These are phyloP conservation scores for Silene coronaria DNA, from an alignment of 179 eudicot genomes.

Conservation along the genomic window DNA sequence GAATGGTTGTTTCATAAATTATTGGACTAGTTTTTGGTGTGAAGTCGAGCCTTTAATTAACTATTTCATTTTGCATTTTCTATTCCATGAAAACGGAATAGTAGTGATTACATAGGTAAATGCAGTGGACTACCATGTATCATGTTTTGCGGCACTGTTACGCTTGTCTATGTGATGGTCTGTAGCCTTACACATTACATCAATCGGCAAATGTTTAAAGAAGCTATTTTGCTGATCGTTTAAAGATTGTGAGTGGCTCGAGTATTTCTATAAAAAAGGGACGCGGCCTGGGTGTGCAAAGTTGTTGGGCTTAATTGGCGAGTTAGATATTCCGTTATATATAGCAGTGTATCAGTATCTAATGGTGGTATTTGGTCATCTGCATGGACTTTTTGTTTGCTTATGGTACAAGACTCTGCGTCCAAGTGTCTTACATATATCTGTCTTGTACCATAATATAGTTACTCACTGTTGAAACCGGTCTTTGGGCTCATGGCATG, in stretches of 20 bases:
- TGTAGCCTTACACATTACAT: too few relatives aligned
- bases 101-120: background rate
- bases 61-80: background rate
- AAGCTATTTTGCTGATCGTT: background rate
- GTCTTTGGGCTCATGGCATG: constrained; percentile 19
- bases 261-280: too few relatives aligned
- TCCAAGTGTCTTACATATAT: background rate
- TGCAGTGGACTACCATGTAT: too few relatives aligned
- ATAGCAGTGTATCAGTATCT: too few relatives aligned
- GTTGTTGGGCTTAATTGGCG: too few relatives aligned
- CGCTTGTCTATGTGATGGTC: too few relatives aligned
- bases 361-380: background rate
- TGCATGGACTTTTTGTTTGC: background rate
- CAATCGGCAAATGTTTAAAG: background rate
- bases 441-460: background rate
- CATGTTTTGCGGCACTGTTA: too few relatives aligned
- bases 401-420: background rate
- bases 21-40: background rate
- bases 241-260: background rate
- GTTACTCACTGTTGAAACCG: constrained; percentile 6
- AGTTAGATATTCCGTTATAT: too few relatives aligned
- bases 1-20: background rate
- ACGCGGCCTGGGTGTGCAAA: too few relatives aligned
- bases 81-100: too few relatives aligned
- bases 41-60: background rate